Conservation (phyloP, 495 filamentous ascomycete genomes). For the Recurvomyces mirabilis region DNA sequence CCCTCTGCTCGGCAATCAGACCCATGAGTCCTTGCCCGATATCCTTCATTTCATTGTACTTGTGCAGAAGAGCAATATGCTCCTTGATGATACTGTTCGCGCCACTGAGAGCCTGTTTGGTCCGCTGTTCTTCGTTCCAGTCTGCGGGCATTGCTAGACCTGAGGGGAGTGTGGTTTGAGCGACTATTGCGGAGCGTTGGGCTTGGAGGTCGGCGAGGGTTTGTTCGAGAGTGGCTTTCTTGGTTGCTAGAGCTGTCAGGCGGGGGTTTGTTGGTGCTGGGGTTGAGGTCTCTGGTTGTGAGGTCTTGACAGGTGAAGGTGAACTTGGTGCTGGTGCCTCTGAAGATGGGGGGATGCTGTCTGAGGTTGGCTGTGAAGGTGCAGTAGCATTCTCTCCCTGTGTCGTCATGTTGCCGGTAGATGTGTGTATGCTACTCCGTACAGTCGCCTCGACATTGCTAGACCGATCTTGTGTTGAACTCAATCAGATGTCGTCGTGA, state of each 20-base stretch:
- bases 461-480: too few species aligned
- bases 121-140: conserved; percentile 13
- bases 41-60: conserved; percentile 74
- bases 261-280: conserved; percentile 6
- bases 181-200: conserved; percentile 8
- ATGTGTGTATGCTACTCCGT: conserved; percentile 6
- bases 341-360: neutral
- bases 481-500: neutral
- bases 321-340: neutral
- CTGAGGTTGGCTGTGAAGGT: neutral
- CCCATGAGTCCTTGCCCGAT: conserved; percentile 62
- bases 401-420: conserved; percentile 10
- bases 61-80: conserved; percentile 58
- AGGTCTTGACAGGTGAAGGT: neutral
- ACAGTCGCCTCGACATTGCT: too few species aligned
- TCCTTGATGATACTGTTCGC: conserved; percentile 42
- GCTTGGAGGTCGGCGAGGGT: conserved; percentile 9
- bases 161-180: conserved; percentile 8
- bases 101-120: conserved; percentile 10
- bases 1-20: conserved; percentile 58
- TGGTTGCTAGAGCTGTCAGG: conserved; percentile 9
- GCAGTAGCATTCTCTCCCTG: conserved; percentile 4
- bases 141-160: conserved; percentile 15
- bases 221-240: conserved; percentile 2
- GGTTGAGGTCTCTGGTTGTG: neutral